Conservation (phyloP, 345 rosid genomes). For the Euphorbia lathyris region DNA sequence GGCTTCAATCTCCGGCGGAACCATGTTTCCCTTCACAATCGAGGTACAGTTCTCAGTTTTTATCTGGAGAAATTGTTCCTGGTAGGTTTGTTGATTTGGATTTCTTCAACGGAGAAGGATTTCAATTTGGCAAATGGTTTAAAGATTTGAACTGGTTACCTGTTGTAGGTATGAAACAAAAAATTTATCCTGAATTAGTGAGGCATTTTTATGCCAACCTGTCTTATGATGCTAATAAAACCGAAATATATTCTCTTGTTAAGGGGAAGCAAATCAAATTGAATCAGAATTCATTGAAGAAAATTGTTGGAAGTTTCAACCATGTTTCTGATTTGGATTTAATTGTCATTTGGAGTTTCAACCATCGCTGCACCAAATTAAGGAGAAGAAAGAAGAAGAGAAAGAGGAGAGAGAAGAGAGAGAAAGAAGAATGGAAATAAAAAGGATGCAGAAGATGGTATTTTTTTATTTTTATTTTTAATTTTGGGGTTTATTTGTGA, state of each 20-base stretch:
- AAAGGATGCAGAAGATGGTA: no score
- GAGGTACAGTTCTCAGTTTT: slow-evolving; percentile 4
- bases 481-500: no score
- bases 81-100: slow-evolving; percentile 3
- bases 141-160: slow-evolving; percentile 8
- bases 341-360: slow-evolving; percentile 3
- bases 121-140: slow-evolving; percentile 9
- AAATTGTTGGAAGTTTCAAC: background rate
- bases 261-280: background rate
- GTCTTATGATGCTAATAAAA: background rate
- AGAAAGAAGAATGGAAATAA: no score
- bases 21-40: background rate
- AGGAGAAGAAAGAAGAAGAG: no score
- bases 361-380: no score
- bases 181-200: slow-evolving; percentile 4
- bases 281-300: background rate
- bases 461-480: no score
- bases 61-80: background rate
- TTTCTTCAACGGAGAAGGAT: background rate
- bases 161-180: background rate
- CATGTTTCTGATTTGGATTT: slow-evolving; percentile 5
- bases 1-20: background rate
- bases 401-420: no score
- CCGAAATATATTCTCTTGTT: background rate
- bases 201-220: slow-evolving; percentile 6